A percentile compares a stretch with the other conserved stretches of the same genome.
Evolutionary conservation across 495 filamentous ascomycete genomes (phyloP).

Genomic region (Xylaria intraflava): DNA sequence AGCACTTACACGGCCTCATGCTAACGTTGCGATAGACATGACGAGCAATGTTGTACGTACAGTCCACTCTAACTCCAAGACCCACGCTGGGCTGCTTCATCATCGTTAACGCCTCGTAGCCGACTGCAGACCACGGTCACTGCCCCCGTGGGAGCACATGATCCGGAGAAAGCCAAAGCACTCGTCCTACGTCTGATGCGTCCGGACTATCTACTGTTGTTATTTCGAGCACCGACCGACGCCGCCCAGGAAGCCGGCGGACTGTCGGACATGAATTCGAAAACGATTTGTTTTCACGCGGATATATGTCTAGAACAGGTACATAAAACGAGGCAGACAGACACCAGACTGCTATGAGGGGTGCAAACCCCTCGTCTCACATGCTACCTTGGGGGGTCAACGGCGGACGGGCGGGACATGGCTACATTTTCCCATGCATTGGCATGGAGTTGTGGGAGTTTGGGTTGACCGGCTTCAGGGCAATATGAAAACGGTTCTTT

Average conservation of each 20-base stretch:
- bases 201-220: not conserved
- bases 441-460: constrained; percentile 7
- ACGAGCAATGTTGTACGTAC: constrained; percentile 27
- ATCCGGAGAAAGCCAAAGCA: constrained; percentile 22
- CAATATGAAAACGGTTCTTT: not conserved
- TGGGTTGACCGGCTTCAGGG: constrained; percentile 11
- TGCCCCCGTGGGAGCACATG: constrained; percentile 28
- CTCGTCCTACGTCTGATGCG: constrained; percentile 18
- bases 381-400: not conserved
- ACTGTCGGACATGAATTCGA: too few species aligned
- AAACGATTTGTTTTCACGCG: not conserved
- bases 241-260: not conserved
- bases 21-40: constrained; percentile 15
- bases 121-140: constrained; percentile 23
- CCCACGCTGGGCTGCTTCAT: not conserved
- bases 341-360: constrained; percentile 2
- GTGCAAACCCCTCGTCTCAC: constrained; percentile 3
- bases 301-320: not conserved
- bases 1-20: not conserved
- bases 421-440: not conserved
- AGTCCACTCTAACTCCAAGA: not conserved
- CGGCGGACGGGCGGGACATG: not conserved
- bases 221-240: not conserved
- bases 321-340: constrained; percentile 4
- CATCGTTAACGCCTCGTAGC: constrained; percentile 11